These are phyloP conservation scores for Diplodia sapinea DNA, from an alignment of 2,329 filamentous ascomycete species.

Conservation along the genomic window DNA sequence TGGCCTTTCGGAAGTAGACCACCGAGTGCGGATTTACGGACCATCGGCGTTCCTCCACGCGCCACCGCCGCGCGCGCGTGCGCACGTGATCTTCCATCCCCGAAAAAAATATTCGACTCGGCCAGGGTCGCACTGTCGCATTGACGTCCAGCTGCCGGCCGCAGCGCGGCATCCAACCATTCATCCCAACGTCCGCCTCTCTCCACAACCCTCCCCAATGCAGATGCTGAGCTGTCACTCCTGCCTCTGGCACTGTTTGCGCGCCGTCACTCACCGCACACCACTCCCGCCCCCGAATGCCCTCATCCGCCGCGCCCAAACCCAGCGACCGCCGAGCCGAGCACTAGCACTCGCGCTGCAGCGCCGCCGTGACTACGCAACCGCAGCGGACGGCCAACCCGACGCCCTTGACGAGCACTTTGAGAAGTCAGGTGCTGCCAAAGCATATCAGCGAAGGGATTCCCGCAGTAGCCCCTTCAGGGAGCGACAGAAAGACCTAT, in stretches of 20 bases:
- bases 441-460: neutral
- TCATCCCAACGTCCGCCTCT: neutral
- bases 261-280: slow-evolving; percentile 46
- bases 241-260: slow-evolving; percentile 52
- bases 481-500: neutral
- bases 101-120: slow-evolving; percentile 9
- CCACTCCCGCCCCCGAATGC: slow-evolving; percentile 26
- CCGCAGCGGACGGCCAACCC: neutral
- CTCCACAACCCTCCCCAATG: slow-evolving; percentile 42
- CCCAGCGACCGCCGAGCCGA: slow-evolving; percentile 8
- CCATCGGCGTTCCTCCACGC: slow-evolving; percentile 1
- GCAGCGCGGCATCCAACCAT: neutral
- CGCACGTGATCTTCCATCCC: neutral
- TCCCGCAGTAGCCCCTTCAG: slow-evolving; percentile 5
- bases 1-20: slow-evolving; percentile 10
- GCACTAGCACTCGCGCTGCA: slow-evolving; percentile 25
- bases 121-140: neutral
- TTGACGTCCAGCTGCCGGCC: too few species aligned
- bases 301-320: slow-evolving; percentile 30
- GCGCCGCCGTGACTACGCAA: slow-evolving; percentile 24
- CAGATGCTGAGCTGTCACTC: slow-evolving; percentile 46
- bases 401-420: neutral
- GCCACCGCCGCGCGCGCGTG: neutral
- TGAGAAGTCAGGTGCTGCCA: neutral
- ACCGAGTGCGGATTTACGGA: slow-evolving; percentile 21